A percentile compares a stretch with the other conserved stretches of the same genome.
These are phyloP conservation scores for Kodamaea jinghongensis DNA, from an alignment of 805 yeast species.

Conservation along the genomic window DNA sequence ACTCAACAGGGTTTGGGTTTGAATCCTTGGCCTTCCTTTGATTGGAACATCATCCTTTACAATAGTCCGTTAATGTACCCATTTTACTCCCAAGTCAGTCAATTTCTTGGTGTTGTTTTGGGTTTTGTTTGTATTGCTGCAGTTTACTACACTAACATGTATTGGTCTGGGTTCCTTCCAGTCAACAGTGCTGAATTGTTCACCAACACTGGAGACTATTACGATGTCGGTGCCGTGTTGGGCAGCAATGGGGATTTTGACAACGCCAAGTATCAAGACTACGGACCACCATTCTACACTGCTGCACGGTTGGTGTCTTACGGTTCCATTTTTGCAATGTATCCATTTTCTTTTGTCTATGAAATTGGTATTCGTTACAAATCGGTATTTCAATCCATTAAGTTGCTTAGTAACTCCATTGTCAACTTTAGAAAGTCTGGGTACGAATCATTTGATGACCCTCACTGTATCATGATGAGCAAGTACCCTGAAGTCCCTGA, in stretches of 20 bases:
- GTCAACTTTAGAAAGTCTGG: conserved; percentile 12
- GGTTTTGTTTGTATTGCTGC: conserved; percentile 16
- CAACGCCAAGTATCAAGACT: conserved; percentile 11
- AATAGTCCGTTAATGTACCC: conserved; percentile 41
- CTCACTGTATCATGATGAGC: conserved; percentile 25
- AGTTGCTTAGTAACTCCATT: conserved; percentile 3
- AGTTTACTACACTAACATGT: conserved; percentile 18
- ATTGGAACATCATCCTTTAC: conserved; percentile 37
- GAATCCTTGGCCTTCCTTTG: conserved; percentile 54
- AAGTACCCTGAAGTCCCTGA: conserved; percentile 24
- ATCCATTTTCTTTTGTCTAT: conserved; percentile 21
- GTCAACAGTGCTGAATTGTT: conserved; percentile 18
- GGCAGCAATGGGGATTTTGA: conserved; percentile 14
- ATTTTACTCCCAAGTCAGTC: conserved; percentile 27
- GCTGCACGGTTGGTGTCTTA: conserved; percentile 18
- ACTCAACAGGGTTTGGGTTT: conserved; percentile 45
- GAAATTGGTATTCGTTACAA: conserved; percentile 9
- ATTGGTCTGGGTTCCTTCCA: conserved; percentile 20
- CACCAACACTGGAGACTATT: conserved; percentile 19
- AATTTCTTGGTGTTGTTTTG: conserved; percentile 15
- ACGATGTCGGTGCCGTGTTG: conserved; percentile 14
- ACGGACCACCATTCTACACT: conserved; percentile 19
- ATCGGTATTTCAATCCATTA: conserved; percentile 3
- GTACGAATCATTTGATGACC: conserved; percentile 20
- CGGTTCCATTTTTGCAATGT: conserved; percentile 18